phyloP scores from a whole-genome alignment of 2,329 filamentous ascomycete genomes.

The Ascocoryne sarcoides region DNA sequence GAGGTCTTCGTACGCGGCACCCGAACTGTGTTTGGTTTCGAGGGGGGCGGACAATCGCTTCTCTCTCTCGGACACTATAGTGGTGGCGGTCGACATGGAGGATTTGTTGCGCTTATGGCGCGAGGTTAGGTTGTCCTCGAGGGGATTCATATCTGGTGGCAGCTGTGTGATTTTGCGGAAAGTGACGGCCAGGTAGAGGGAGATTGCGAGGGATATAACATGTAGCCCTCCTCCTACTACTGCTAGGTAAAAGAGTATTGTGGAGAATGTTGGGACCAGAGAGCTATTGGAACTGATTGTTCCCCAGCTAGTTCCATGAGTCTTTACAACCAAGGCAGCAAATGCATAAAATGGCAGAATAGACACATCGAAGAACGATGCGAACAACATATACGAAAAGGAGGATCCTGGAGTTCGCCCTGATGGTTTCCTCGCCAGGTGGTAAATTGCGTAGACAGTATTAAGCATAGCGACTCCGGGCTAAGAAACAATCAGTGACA shows the following conservation, averaged over 20 bases:
- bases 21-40: slow-evolving; percentile 36
- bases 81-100: slow-evolving; percentile 23
- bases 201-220: slow-evolving; percentile 58
- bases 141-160: slow-evolving; percentile 90
- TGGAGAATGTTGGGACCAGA: slow-evolving; percentile 47
- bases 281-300: slow-evolving; percentile 53
- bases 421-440: slow-evolving; percentile 62
- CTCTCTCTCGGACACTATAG: slow-evolving; percentile 38
- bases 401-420: slow-evolving; percentile 70
- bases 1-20: slow-evolving; percentile 36
- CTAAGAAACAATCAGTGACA: slow-evolving; percentile 37
- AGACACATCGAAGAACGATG: slow-evolving; percentile 59
- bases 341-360: slow-evolving; percentile 49
- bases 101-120: slow-evolving; percentile 71
- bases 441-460: slow-evolving; percentile 70
- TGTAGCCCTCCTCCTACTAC: slow-evolving; percentile 59
- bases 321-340: slow-evolving; percentile 39
- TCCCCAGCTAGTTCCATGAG: slow-evolving; percentile 44
- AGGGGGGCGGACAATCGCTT: slow-evolving; percentile 48
- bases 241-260: slow-evolving; percentile 60
- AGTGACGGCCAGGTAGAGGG: slow-evolving; percentile 64
- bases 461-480: slow-evolving; percentile 66
- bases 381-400: slow-evolving; percentile 83
- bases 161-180: slow-evolving; percentile 76
- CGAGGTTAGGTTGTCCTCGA: slow-evolving; percentile 78